These are phyloP conservation scores for Oldenlandia corymbosa DNA, from an alignment of 257 asterid genomes.

Conservation along the genomic window DNA sequence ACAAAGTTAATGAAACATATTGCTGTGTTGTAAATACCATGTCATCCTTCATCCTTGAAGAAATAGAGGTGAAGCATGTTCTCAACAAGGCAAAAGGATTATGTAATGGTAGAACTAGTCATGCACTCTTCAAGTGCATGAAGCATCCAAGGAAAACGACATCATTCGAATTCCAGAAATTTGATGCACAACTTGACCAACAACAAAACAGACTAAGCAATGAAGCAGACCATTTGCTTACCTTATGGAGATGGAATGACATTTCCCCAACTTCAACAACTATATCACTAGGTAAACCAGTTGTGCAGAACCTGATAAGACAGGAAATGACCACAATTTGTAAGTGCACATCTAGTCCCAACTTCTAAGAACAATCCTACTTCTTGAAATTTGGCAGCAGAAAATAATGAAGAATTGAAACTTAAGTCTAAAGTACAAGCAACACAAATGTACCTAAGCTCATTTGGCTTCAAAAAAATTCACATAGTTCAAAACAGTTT, in stretches of 20 bases:
- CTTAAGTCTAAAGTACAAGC: not conserved
- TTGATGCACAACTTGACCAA: not conserved
- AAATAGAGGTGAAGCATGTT: not conserved
- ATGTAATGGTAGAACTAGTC: not conserved
- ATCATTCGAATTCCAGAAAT: not conserved
- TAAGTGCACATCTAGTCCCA: not conserved
- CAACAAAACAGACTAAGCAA: not conserved
- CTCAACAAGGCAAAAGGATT: not conserved
- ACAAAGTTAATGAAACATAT: not conserved
- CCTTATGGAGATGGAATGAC: constrained; percentile 99
- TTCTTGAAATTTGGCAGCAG: not conserved
- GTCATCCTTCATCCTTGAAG: not conserved
- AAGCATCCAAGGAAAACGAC: not conserved
- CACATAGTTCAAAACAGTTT: not conserved
- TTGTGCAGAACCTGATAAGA: constrained; percentile 72
- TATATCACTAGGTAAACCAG: constrained; percentile 95
- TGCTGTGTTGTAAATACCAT: not conserved
- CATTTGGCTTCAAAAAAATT: no score
- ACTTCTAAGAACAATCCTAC: not conserved
- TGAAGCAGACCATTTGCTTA: constrained; percentile 11
- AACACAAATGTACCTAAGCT: no score
- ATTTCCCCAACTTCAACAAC: constrained; percentile 89
- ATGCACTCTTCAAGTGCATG: not conserved
- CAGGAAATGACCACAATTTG: constrained; percentile 3
- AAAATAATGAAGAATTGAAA: not conserved